Evolutionary conservation across 164 flowering plant genomes (phyloP), one percentile per base, ranked within the genome.

Genomic region (Saururus chinensis): DNA sequence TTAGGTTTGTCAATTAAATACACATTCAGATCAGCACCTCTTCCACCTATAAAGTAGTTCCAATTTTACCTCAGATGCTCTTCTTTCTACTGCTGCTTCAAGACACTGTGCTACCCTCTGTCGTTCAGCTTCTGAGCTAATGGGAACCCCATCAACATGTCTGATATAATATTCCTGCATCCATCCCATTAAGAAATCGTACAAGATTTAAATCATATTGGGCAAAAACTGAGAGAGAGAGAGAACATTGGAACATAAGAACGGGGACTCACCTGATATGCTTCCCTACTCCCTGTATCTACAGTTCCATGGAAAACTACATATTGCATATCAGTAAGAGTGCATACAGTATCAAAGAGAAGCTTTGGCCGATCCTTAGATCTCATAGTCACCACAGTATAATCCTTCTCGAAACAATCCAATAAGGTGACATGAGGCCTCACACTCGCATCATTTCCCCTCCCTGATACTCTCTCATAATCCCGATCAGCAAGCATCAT

Each of bases 281-380:
- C 82, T 69, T 79, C 80, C 66, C 21, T 63, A 58, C 64, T 62
- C 51, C 61, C 70, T 6, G 80, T 72, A 40, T 53, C 62, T 26
- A 81, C 79, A 7, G 62, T 77, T 55, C 78, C 85, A 73, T 81
- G 85, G 60, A 71, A 79, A 42, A 81, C 83, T 35, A 75, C 80
- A 72, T 81, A 81, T 40, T 81, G 68, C 85, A 81, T 79, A 51
- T 81, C 85, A 54, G 85, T 81, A 12, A 81, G 68, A 23, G 78
- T 70, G 69, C 78, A 81, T 10, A 81, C 59, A 0, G 72, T 70
- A 58, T 81, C 85, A 48, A 81, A 81, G 26, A 81, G 59, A 9
- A 81, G 77, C 72, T 79, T 81, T 0, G 83, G 78, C 58, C 81
- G 72, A 58, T 81, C 83, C 41, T 59, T 62, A 16, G 74, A 75